Evolutionary conservation across 2,329 filamentous ascomycete species (phyloP).

Genomic region (Cercospora sesami): DNA sequence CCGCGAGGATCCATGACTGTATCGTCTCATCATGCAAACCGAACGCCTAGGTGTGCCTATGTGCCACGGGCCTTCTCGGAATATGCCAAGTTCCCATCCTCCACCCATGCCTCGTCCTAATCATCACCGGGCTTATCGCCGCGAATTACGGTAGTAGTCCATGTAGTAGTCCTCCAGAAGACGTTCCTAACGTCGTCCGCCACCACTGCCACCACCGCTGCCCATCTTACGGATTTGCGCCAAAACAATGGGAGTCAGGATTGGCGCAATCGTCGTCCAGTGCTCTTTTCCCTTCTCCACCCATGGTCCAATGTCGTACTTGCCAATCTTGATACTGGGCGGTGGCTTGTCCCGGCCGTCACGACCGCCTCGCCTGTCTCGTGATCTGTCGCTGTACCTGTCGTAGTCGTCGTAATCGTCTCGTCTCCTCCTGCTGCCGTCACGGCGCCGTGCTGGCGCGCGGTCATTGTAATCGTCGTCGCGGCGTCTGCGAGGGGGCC

Average conservation of each 20-base stretch:
- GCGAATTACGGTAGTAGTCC: neutral
- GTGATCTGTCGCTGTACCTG: constrained; percentile 25
- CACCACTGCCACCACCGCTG: constrained; percentile 7
- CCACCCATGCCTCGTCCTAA: neutral
- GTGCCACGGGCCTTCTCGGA: neutral
- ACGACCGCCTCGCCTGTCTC: constrained; percentile 22
- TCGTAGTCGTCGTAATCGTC: constrained; percentile 33
- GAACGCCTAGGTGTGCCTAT: neutral
- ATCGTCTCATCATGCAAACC: neutral
- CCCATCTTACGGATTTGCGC: constrained; percentile 29
- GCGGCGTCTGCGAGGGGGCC: constrained; percentile 22
- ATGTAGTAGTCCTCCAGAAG: constrained; percentile 5
- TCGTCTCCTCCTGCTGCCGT: constrained; percentile 24
- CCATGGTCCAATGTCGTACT: constrained; percentile 38
- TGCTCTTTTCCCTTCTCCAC: constrained; percentile 40
- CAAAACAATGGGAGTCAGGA: constrained; percentile 37
- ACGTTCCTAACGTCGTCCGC: constrained; percentile 14
- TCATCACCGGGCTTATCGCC: neutral
- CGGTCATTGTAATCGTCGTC: constrained; percentile 29
- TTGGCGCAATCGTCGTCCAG: constrained; percentile 36
- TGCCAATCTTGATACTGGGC: constrained; percentile 36
- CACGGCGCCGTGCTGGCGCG: constrained; percentile 17
- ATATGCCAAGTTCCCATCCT: neutral
- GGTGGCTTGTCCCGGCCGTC: constrained; percentile 18
- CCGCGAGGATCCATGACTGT: neutral